A percentile compares a stretch with the other conserved stretches of the same genome.
phyloP scores from a whole-genome alignment of 2,329 filamentous ascomycete species.

The Pseudocercospora crystallina region DNA sequence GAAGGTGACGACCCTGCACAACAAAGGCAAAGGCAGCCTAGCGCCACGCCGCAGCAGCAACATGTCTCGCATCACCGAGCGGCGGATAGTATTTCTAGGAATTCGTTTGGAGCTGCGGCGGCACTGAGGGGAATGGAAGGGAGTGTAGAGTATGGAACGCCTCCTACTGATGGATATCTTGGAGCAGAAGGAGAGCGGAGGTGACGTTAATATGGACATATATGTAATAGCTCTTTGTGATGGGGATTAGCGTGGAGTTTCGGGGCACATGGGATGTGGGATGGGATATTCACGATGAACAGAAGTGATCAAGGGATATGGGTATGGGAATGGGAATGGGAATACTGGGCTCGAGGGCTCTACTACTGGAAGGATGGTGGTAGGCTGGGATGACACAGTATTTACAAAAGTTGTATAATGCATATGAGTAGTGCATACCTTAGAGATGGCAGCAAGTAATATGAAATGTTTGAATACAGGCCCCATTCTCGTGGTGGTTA shows the following conservation, averaged over 20 bases:
- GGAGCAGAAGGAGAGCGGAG: background rate
- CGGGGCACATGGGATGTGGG: background rate
- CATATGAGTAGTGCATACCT: too few relatives aligned
- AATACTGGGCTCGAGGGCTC: too few relatives aligned
- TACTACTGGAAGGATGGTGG: too few relatives aligned
- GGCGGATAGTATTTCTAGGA: conserved; percentile 32
- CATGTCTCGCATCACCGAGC: conserved; percentile 29
- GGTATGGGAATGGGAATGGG: too few relatives aligned
- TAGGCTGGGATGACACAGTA: too few relatives aligned
- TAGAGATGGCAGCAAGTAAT: background rate
- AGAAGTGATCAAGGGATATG: background rate
- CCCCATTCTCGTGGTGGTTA: too few relatives aligned
- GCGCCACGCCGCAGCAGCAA: conserved; percentile 7
- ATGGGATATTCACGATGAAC: background rate
- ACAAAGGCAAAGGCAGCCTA: background rate
- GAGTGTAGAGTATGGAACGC: conserved; percentile 17
- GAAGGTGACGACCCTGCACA: conserved; percentile 1
- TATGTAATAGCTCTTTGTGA: background rate
- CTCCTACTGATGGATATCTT: conserved; percentile 13
- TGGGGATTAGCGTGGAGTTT: conserved; percentile 10
- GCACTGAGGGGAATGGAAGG: conserved; percentile 22
- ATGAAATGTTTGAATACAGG: too few relatives aligned
- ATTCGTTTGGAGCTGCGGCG: conserved; percentile 30
- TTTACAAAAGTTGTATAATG: background rate
- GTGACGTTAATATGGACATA: background rate